Base-by-base conservation (phyloP, 1,284 basidiomycete genomes). In the Ustilago cynodontis region DNA sequence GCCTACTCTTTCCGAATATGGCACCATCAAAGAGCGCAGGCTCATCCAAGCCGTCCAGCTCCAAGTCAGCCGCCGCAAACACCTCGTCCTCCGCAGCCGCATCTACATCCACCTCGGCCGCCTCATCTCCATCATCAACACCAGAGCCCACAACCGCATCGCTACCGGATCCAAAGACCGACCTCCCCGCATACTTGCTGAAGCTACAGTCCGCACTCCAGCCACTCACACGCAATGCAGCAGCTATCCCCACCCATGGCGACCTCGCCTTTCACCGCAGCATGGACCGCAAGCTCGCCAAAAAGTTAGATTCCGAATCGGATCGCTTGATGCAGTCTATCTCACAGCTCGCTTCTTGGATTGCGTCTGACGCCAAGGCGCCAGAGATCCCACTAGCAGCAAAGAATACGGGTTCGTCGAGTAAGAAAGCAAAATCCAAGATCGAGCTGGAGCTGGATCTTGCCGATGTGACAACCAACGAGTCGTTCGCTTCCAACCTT, bases 231-330 rank as follows among this genome's bases (percentile, higher is more conserved):
- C 67, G 71, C 37, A 60, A 74, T 55, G 83, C 82, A 3, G 78
- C 83, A 20, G 81, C 87, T 9, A 87, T 88, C 0, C 82, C 86
- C 1, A 24, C 54, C 18, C 86, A 87, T 63, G 87, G 86, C 11
- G 94, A 95, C 86, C 87, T 96, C 67, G 87, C 89, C 50, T 96
- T 95, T 86, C 92, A 96, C 86, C 91, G 93, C 43, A 93, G 94
- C 2, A 89, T 97, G 73, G 92, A 95, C 86, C 87, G 89, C 16
- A 88, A 87, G 14, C 89, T 96, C 69, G 91, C 91, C 2, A 88
- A 87, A 55, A 89, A 91, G 65, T 86, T 93, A 26, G 92, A 93
- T 75, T 85, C 83, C 7, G 89, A 91, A 73, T 91, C 91, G 0
- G 86, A 88, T 29, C 88, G 89, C 47, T 88, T 93, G 1, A 87